Base-by-base conservation (phyloP, 352 stramenopile species). In the Phytophthora brassicae region DNA sequence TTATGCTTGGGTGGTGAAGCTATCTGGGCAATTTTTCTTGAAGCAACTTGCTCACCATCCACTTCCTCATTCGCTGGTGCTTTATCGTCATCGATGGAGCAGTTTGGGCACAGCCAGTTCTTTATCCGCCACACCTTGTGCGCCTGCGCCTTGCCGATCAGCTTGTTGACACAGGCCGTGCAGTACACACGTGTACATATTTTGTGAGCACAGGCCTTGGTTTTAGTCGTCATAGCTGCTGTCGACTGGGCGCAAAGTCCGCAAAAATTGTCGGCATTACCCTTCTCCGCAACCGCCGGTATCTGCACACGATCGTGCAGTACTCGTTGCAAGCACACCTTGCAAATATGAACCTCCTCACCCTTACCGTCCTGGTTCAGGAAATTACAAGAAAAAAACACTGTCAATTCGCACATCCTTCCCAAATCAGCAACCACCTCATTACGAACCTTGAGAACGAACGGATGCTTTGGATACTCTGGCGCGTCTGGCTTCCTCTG, bases 41-140 rank as follows among this genome's bases (percentile, higher is more conserved):
- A 60, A 42, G 22, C 17, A 39, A 20, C 12, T 24, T 23, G 4
- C 23, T 35, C 14, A 22, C 17, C 33, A 9, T 63, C 59, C 12
- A 24, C 13, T 38, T 60, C 19, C 41, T 54, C 29, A 26, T 14
- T 33, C 11, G 29, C 28, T 38, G 31, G 11, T n/a, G 9, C 33
- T 43, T 14, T 38, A 31, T 56, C 56, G 9, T 72, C 52, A 23
- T 62, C 56, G 19, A 58, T 64, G 1, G 70, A 82, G 60, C 81
- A 91, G 50, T 91, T 91, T 16, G 77, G 74, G 39, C 81, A 91
- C 14, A 79, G 42, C 81, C 81, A 91, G 31, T 73, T 65, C 60
- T 86, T 86, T 19, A 59, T 74, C 14, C 77, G 73, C 64, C 64
- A 79, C 7, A 87, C 79, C 46, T 84, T 86, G 41, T 83, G 68